These are phyloP conservation scores for Trametes versicolor DNA, from an alignment of 1,284 basidiomycete genomes.

Conservation along the genomic window DNA sequence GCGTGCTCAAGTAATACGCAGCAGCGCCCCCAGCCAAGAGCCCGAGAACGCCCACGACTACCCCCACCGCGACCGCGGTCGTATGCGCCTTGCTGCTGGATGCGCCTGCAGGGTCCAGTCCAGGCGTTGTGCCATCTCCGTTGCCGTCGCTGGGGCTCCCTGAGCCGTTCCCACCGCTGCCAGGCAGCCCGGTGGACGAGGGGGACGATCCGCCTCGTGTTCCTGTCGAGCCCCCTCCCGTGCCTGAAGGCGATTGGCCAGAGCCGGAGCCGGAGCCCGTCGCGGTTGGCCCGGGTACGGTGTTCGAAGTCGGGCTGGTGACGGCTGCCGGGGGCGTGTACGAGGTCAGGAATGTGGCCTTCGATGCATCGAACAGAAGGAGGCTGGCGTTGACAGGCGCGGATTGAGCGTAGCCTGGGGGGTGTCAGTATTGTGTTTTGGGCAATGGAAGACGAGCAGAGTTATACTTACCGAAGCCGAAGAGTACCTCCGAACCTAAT, in stretches of 20 bases:
- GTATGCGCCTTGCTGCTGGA: conserved; percentile 41
- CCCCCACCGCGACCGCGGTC: conserved; percentile 64
- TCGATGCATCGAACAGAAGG: conserved; percentile 61
- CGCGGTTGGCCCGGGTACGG: conserved; percentile 48
- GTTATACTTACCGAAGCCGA: conserved; percentile 77
- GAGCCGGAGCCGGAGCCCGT: conserved; percentile 25
- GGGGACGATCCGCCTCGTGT: conserved; percentile 29
- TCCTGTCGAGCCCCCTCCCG: conserved; percentile 14
- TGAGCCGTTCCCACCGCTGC: conserved; percentile 30
- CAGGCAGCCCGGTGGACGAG: conserved; percentile 32
- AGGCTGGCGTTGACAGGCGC: conserved; percentile 55
- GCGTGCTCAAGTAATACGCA: conserved; percentile 55
- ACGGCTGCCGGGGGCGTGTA: conserved; percentile 53
- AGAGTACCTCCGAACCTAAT: conserved; percentile 69
- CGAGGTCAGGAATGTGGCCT: conserved; percentile 48
- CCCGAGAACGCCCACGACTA: conserved; percentile 62
- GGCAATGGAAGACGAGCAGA: conserved; percentile 18
- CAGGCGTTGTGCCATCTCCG: conserved; percentile 18
- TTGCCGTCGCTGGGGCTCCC: conserved; percentile 27
- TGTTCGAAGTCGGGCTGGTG: conserved; percentile 48
- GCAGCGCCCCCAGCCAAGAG: conserved; percentile 55
- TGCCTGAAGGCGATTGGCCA: conserved; percentile 28
- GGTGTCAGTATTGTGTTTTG: conserved; percentile 19
- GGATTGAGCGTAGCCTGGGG: conserved; percentile 65
- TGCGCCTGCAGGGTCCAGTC: conserved; percentile 29